Evolutionary conservation across 2,329 filamentous ascomycete genomes (phyloP), one percentile per base, ranked within the genome.

Genomic region (Tetracladium maxilliforme): DNA sequence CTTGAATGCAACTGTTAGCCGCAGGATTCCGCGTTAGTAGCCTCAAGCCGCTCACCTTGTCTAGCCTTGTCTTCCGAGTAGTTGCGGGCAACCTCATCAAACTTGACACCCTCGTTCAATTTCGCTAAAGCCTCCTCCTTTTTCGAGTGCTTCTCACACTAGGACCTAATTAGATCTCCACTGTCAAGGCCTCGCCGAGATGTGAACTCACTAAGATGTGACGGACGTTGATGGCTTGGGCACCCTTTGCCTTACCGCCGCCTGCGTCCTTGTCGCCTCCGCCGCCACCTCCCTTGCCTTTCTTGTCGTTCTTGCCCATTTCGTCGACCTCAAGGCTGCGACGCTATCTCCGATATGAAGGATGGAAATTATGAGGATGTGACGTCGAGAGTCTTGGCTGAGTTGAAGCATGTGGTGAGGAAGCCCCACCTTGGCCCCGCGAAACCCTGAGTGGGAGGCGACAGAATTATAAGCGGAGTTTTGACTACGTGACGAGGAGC

Each of bases 41-140:
- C 25, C 23, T 14, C 24, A 19, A n/a, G 18, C 22, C n/a, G 34
- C 40, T 6, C 32, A 69, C 66, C 74, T 48, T 69, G 61, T 32
- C 71, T 59, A 5, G 77, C 76, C 52, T 86, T 84, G 47, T 86
- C 79, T 49, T 84, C 79, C 0, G 73, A 80, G 42, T 68, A 79
- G 36, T 73, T 67, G 26, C 67, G 56, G 7, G 79, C 79, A 6
- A 84, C 76, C 23, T 78, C 71, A 38, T 83, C 77, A 41, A 84
- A 86, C 39, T 76, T 80, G 25, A 59, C 60, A 2, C 77, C 75
- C 4, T 49, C 66, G 19, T 61, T 61, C 25, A 86, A 49, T 50
- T 81, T 76, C 29, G 63, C 64, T 10, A 83, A 46, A 1, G 79
- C 79, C 43, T 82, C 73, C 42, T 83, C 77, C 43, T 82, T 84